phyloP scores from a whole-genome alignment of 495 filamentous ascomycete species.

The Aspergillus cristatus region DNA sequence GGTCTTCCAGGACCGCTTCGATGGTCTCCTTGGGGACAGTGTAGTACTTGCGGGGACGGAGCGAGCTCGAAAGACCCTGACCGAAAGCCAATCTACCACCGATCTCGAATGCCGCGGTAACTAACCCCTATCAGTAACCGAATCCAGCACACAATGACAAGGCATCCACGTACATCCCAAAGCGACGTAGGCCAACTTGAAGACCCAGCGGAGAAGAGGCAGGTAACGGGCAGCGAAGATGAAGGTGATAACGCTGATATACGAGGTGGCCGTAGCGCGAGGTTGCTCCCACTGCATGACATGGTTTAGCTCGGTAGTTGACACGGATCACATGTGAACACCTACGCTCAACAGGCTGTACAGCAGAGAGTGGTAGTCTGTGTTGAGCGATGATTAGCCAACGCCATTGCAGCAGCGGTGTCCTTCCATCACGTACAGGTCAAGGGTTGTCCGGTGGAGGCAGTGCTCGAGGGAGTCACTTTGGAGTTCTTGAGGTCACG shows the following conservation, averaged over 20 bases:
- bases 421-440: slow-evolving; percentile 48
- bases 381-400: slow-evolving; percentile 11
- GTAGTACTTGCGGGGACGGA: slow-evolving; percentile 89
- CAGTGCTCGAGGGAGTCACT: slow-evolving; percentile 54
- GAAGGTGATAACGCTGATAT: slow-evolving; percentile 57
- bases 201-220: slow-evolving; percentile 74
- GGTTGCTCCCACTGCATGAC: slow-evolving; percentile 53
- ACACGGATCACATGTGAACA: slow-evolving; percentile 9
- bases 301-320: slow-evolving; percentile 17
- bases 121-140: slow-evolving; percentile 16
- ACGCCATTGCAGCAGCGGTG: background rate
- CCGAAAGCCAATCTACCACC: slow-evolving; percentile 66
- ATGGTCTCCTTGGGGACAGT: slow-evolving; percentile 79
- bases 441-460: slow-evolving; percentile 77
- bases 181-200: slow-evolving; percentile 71
- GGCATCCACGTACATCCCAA: slow-evolving; percentile 47
- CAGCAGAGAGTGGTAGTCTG: slow-evolving; percentile 91
- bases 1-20: slow-evolving; percentile 69
- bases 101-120: slow-evolving; percentile 69
- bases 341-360: slow-evolving; percentile 72
- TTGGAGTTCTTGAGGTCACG: slow-evolving; percentile 64
- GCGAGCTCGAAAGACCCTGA: slow-evolving; percentile 70
- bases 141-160: too few species aligned
- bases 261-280: slow-evolving; percentile 80
- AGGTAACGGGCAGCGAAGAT: slow-evolving; percentile 90